phyloP scores from a whole-genome alignment of 2,329 filamentous ascomycete species.

The Cryphonectria carpinicola region DNA sequence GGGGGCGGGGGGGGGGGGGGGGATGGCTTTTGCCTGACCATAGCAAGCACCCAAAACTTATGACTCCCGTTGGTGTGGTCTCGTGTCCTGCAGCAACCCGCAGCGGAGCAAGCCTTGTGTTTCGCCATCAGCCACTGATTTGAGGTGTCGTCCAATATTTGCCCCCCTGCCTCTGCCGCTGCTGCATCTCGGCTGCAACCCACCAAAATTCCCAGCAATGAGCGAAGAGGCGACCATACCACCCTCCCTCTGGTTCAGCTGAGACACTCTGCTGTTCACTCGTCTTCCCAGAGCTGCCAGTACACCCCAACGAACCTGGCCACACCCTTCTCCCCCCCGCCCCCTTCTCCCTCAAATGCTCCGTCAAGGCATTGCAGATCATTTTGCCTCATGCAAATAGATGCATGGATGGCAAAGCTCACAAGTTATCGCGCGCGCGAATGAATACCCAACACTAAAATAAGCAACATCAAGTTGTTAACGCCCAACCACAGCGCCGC shows the following conservation, averaged over 20 bases:
- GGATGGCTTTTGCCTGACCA: not conserved
- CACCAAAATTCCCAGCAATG: not conserved
- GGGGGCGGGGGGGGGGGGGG: too few species aligned
- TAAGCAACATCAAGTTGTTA: not conserved
- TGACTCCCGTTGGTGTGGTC: conserved; percentile 4
- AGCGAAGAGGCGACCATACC: not conserved
- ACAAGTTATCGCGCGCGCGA: conserved; percentile 18
- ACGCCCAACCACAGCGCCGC: conserved; percentile 12
- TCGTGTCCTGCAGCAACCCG: not conserved
- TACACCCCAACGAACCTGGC: not conserved
- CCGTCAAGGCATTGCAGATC: conserved; percentile 9
- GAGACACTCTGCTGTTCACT: not conserved
- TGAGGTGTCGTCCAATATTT: conserved; percentile 4
- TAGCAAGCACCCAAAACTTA: not conserved
- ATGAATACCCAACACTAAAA: not conserved
- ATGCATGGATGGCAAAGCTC: conserved; percentile 11
- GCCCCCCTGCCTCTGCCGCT: not conserved
- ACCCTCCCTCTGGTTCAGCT: not conserved
- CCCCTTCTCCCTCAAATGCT: not conserved
- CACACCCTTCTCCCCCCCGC: not conserved
- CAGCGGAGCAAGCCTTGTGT: conserved; percentile 11
- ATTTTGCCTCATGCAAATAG: conserved; percentile 17
- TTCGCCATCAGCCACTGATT: conserved; percentile 16
- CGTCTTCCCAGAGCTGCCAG: not conserved
- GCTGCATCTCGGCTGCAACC: not conserved